A percentile compares a stretch with the other conserved stretches of the same genome.
Evolutionary conservation across 495 filamentous ascomycete genomes (phyloP).

Genomic region (Aspergillus sclerotiicarbonarius): DNA sequence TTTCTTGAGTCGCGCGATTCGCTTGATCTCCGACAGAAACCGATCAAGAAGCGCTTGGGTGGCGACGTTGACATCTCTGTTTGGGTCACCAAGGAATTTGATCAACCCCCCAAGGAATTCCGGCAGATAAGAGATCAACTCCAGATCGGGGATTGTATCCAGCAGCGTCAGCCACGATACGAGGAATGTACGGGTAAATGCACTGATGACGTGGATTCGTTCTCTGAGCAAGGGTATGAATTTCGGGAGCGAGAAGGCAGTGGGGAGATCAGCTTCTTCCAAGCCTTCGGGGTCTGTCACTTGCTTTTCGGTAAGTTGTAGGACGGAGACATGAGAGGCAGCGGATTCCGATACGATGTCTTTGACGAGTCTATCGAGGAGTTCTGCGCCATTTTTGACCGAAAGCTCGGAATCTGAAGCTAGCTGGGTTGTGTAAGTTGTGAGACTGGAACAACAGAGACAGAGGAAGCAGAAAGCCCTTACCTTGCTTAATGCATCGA

Average conservation of each 20-base stretch:
- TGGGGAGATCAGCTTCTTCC: slow-evolving; percentile 62
- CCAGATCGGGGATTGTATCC: slow-evolving; percentile 95
- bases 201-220: slow-evolving; percentile 87
- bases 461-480: slow-evolving; percentile 8
- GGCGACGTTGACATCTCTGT: slow-evolving; percentile 87
- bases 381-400: slow-evolving; percentile 97
- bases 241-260: slow-evolving; percentile 84
- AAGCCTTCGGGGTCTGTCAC: slow-evolving; percentile 45
- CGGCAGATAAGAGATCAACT: slow-evolving; percentile 89
- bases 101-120: slow-evolving; percentile 89
- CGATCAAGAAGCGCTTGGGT: slow-evolving; percentile 88
- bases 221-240: slow-evolving; percentile 95
- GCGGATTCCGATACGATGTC: slow-evolving; percentile 98
- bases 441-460: not conserved
- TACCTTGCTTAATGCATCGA: slow-evolving; percentile 96
- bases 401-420: slow-evolving; percentile 95
- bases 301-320: slow-evolving; percentile 56
- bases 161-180: slow-evolving; percentile 94
- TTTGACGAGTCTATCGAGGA: slow-evolving; percentile 93
- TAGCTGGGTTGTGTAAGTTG: slow-evolving; percentile 55
- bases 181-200: slow-evolving; percentile 91
- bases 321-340: slow-evolving; percentile 86
- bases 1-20: slow-evolving; percentile 88
- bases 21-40: slow-evolving; percentile 91
- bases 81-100: slow-evolving; percentile 87